Evolutionary conservation across 2,329 filamentous ascomycete species (phyloP), one percentile per base, ranked within the genome.

Genomic region (Amauroascus verrucosus): DNA sequence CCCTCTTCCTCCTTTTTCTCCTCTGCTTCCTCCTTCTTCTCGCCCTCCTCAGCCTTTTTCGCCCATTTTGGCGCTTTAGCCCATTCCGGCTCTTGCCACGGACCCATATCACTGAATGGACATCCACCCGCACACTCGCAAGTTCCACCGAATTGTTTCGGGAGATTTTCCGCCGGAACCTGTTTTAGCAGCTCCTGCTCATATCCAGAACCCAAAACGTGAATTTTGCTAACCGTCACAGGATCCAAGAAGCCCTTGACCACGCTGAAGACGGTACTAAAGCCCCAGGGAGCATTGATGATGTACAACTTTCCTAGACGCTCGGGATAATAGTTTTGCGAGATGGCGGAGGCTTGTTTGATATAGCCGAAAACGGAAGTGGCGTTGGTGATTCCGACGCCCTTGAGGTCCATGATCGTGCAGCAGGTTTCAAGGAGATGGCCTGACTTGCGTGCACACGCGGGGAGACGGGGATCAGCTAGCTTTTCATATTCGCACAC

Each of bases 271-370:
- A 89, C 86, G 61, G 80, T 79, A 57, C 84, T 84, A 78, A 97
- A 97, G 24, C 90, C 90, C 90, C 90, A 97, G 18, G 89, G 89
- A 2, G 91, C 88, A 74, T 98, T 98, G 82, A 98, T 96, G 63
- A 98, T 76, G 79, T 95, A 98, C 67, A 98, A 79, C 73, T 89
- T 90, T 65, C 93, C 93, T 56, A 98, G 79, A 56, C 93, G 87
- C 79, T 98, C 93, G 6, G 93, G 93, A 75, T 98, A 98, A 82
- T 97, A 95, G 80, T 97, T 95, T 75, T 97, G 93, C 60, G 88
- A 95, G 73, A 98, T 87, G 69, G 76, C 83, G 32, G 88, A 93
- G 44, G 88, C 89, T 68, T 85, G 81, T 64, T 82, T 82, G 62
- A 98, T 81, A 75, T 96, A 97, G 52, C 82, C 79, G 76, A 94